These are phyloP conservation scores for Chara braunii DNA, from an alignment of 139 green algal genomes.

Conservation along the genomic window DNA sequence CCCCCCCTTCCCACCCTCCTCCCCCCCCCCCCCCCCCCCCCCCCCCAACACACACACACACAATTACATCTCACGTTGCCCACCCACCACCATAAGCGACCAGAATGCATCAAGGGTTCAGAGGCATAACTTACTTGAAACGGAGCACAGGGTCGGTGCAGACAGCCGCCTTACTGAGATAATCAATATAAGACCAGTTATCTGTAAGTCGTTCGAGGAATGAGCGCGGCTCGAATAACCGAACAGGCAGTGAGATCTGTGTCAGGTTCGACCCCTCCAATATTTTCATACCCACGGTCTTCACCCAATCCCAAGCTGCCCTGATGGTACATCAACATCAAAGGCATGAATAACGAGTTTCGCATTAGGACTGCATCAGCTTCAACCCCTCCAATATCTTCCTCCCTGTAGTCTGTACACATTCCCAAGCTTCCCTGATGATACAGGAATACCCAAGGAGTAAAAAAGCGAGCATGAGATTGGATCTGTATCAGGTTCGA, in stretches of 20 bases:
- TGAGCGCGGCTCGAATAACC: slow-evolving; percentile 55
- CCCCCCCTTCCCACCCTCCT: too few relatives aligned
- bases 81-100: too few relatives aligned
- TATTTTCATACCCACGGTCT: slow-evolving; percentile 42
- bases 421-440: not conserved
- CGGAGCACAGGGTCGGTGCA: slow-evolving; percentile 45
- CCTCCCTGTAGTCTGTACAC: not conserved
- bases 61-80: too few relatives aligned
- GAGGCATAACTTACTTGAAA: slow-evolving; percentile 42
- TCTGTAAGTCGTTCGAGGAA: slow-evolving; percentile 54
- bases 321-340: too few relatives aligned
- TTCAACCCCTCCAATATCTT: not conserved
- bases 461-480: not conserved
- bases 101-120: too few relatives aligned
- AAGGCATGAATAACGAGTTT: not conserved
- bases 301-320: slow-evolving; percentile 20
- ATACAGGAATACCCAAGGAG: not conserved
- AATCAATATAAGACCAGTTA: slow-evolving; percentile 38
- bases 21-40: too few relatives aligned
- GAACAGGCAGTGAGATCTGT: slow-evolving; percentile 55
- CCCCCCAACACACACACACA: too few relatives aligned
- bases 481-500: not conserved
- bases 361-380: not conserved
- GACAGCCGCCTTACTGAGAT: slow-evolving; percentile 39
- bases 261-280: slow-evolving; percentile 57